phyloP scores from a whole-genome alignment of 2,329 filamentous ascomycete species.

The Monilinia laxa region DNA sequence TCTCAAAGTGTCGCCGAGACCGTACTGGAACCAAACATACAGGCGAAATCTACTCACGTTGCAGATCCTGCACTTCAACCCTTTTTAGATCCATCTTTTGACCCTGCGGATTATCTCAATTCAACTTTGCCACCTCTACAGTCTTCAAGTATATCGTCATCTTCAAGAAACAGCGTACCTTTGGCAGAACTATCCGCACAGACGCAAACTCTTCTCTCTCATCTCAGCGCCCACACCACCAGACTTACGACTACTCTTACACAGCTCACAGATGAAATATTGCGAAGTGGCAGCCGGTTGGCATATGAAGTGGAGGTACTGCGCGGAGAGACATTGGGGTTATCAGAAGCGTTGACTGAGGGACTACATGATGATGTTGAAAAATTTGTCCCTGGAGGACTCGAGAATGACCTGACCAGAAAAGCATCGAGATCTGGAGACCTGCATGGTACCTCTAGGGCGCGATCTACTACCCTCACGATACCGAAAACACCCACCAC shows the following conservation, averaged over 20 bases:
- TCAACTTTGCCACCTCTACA: slow-evolving; percentile 68
- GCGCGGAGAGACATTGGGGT: slow-evolving; percentile 79
- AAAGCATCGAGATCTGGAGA: slow-evolving; percentile 34
- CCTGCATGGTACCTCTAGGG: slow-evolving; percentile 31
- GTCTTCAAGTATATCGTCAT: slow-evolving; percentile 33
- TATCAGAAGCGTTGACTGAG: slow-evolving; percentile 76
- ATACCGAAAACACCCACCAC: slow-evolving; percentile 34
- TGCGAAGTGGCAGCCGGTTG: slow-evolving; percentile 81
- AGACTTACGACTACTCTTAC: slow-evolving; percentile 79
- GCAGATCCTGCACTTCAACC: slow-evolving; percentile 70
- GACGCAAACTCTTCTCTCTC: slow-evolving; percentile 80
- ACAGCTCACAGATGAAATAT: slow-evolving; percentile 89
- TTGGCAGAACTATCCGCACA: slow-evolving; percentile 77
- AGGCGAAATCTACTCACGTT: slow-evolving; percentile 56
- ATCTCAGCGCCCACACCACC: slow-evolving; percentile 84
- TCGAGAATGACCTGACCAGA: slow-evolving; percentile 35
- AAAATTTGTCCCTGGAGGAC: slow-evolving; percentile 63
- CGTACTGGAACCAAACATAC: slow-evolving; percentile 21
- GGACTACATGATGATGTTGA: slow-evolving; percentile 68
- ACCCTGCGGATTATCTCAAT: slow-evolving; percentile 84
- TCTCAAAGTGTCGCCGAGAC: slow-evolving; percentile 23
- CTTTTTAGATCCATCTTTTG: slow-evolving; percentile 76
- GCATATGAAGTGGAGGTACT: slow-evolving; percentile 94
- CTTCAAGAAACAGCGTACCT: slow-evolving; percentile 46
- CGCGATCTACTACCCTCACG: slow-evolving; percentile 33